These are phyloP conservation scores for Zoysia pacifica DNA, from an alignment of 176 grass and related monocot species.

Conservation along the genomic window DNA sequence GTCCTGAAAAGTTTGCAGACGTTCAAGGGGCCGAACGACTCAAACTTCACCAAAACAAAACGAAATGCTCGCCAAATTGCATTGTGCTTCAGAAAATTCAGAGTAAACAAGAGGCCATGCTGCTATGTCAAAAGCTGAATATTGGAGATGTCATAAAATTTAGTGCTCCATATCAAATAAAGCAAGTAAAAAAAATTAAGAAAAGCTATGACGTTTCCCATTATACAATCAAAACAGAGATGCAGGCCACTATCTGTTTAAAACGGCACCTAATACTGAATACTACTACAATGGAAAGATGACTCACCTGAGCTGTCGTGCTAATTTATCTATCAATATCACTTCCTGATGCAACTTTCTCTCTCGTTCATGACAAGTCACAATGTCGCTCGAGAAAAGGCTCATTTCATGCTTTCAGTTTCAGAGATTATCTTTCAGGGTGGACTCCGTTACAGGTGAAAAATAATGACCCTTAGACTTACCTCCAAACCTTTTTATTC, in stretches of 20 bases:
- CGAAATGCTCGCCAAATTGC: background rate
- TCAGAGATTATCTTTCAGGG: too few species aligned
- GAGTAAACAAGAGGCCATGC: background rate
- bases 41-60: background rate
- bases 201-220: background rate
- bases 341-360: background rate
- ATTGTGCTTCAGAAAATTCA: background rate
- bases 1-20: conserved; percentile 44
- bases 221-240: background rate
- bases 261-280: background rate
- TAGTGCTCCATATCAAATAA: background rate
- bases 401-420: too few species aligned
- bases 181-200: background rate
- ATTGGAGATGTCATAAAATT: background rate
- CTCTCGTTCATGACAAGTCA: too few species aligned
- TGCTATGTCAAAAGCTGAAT: background rate
- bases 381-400: too few species aligned
- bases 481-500: too few species aligned
- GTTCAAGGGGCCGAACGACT: background rate
- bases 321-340: too few species aligned
- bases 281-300: background rate
- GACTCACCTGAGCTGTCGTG: conserved; percentile 18
- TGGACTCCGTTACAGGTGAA: too few species aligned
- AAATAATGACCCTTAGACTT: too few species aligned
- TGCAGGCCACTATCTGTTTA: background rate